Conservation (phyloP, 257 asterid species). For the Solanum tarapatanum region DNA sequence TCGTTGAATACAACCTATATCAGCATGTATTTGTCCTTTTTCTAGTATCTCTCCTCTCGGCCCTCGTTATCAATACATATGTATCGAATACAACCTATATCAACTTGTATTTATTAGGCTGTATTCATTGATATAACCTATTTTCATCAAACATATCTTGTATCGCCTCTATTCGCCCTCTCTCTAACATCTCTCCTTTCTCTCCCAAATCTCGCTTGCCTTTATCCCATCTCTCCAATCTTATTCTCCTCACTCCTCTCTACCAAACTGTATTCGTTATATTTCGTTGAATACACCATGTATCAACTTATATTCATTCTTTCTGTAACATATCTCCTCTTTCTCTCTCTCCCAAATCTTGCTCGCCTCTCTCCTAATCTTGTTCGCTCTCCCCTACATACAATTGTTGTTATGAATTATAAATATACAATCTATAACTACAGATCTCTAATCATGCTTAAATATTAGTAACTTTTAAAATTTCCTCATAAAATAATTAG, state of each 20-base stretch:
- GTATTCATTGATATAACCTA: neutral
- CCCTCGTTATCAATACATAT: neutral
- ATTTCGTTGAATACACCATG: neutral
- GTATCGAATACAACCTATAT: neutral
- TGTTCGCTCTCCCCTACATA: neutral
- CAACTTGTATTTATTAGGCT: neutral
- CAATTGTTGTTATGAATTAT: too few relatives aligned
- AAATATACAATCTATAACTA: neutral
- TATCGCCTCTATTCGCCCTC: neutral
- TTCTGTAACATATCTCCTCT: neutral
- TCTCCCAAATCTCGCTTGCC: neutral
- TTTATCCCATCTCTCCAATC: neutral
- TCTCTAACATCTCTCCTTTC: neutral
- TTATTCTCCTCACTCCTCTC: neutral
- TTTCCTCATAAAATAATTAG: neutral
- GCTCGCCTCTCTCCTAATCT: neutral
- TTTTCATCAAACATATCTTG: neutral
- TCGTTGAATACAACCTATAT: neutral
- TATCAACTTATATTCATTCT: too few relatives aligned
- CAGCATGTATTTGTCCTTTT: neutral
- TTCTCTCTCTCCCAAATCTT: neutral
- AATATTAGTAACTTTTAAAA: neutral
- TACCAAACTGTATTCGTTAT: too few relatives aligned
- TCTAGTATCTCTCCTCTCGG: neutral
- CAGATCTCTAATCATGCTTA: too few relatives aligned